Conservation (phyloP, 176 grass and related monocot genomes). For the Aegilops speltoides region DNA sequence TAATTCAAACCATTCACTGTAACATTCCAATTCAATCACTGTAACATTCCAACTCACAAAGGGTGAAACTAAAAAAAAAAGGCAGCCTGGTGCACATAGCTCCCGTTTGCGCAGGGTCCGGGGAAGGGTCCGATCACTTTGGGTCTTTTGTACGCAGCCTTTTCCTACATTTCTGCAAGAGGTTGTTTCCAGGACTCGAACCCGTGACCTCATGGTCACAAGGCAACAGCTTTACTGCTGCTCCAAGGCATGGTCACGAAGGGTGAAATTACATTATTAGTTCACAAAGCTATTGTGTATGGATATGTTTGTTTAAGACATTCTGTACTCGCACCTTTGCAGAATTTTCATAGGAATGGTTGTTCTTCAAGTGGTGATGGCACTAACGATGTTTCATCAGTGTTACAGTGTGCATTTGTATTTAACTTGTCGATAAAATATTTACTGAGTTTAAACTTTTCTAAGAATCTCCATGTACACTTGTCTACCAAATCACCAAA, state of each 20-base stretch:
- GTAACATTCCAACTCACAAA: not conserved
- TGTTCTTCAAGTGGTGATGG: not conserved
- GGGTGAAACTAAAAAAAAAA: not conserved
- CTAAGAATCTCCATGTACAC: not conserved
- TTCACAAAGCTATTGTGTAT: not conserved
- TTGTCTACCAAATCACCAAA: not conserved
- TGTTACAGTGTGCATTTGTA: not conserved
- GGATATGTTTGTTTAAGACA: not conserved
- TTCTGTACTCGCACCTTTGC: not conserved
- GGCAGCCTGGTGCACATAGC: too few species aligned
- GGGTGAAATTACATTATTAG: not conserved
- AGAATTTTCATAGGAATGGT: not conserved
- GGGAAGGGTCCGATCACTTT: too few species aligned
- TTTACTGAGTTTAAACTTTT: not conserved
- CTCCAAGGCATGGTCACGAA: not conserved
- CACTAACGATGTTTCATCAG: constrained; percentile 3
- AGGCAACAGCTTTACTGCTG: too few species aligned
- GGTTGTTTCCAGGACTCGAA: too few species aligned
- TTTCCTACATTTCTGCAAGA: too few species aligned
- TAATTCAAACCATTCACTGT: not conserved
- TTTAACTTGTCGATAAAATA: not conserved
- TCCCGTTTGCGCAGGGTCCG: too few species aligned
- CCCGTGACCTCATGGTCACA: too few species aligned
- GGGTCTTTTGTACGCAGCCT: too few species aligned
- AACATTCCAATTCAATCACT: not conserved